phyloP scores from a whole-genome alignment of 140 eudicot genomes.

The Senecio squalidus region DNA sequence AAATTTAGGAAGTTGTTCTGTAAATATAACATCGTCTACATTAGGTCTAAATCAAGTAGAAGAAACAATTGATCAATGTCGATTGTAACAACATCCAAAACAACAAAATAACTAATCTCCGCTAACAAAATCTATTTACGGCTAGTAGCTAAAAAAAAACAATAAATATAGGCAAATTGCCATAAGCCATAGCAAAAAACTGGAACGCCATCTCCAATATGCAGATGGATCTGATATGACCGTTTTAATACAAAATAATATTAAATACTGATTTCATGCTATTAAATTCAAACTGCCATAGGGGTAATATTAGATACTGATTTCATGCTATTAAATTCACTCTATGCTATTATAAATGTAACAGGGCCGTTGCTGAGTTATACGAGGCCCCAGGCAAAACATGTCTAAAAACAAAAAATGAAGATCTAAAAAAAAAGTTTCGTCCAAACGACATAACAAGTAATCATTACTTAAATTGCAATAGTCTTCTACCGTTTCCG shows the following conservation, averaged over 20 bases:
- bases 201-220: too few relatives aligned
- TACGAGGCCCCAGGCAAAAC: too few relatives aligned
- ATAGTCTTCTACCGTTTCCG: too few relatives aligned
- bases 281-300: background rate
- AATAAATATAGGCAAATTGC: background rate
- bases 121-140: background rate
- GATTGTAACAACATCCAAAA: conserved; percentile 16
- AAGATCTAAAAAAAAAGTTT: too few relatives aligned
- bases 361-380: too few relatives aligned
- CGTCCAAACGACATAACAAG: too few relatives aligned
- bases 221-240: background rate
- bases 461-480: too few relatives aligned
- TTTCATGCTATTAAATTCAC: too few relatives aligned
- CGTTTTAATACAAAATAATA: background rate
- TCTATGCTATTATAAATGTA: too few relatives aligned
- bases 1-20: conserved; percentile 20
- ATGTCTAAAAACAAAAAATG: too few relatives aligned
- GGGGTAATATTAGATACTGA: background rate
- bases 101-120: conserved; percentile 4
- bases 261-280: background rate
- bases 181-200: too few relatives aligned
- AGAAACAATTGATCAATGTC: background rate
- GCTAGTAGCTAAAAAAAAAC: background rate
- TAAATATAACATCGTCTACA: conserved; percentile 11
- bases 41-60: background rate